Percentiles rank a stretch among this genome's conserved stretches.
Conservation (phyloP, 805 yeast species). For the Pichia ethanolica region DNA sequence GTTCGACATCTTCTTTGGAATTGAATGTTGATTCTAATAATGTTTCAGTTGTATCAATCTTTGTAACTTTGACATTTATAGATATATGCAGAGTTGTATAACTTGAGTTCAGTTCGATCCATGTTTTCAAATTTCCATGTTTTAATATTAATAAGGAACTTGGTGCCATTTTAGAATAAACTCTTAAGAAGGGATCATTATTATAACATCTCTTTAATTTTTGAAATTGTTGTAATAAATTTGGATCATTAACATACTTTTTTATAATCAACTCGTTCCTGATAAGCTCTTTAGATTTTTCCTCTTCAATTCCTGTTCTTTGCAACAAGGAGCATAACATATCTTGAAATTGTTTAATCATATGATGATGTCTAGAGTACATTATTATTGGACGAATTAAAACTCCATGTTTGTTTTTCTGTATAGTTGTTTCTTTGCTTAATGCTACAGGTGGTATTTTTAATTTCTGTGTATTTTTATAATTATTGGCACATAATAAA, state of each 20-base stretch:
- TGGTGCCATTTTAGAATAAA: conserved; percentile 20
- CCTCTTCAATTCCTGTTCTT: conserved; percentile 14
- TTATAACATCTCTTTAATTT: not conserved
- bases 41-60: conserved; percentile 24
- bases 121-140: conserved; percentile 3
- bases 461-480: conserved; percentile 35
- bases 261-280: conserved; percentile 11
- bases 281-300: conserved; percentile 13
- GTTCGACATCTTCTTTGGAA: conserved; percentile 45
- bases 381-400: conserved; percentile 53
- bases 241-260: conserved; percentile 18
- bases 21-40: conserved; percentile 41
- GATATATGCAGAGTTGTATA: conserved; percentile 12
- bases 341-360: conserved; percentile 29
- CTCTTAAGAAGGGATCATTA: conserved; percentile 18
- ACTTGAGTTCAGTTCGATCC: conserved; percentile 11
- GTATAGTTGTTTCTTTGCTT: conserved; percentile 22
- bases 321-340: conserved; percentile 16
- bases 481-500: conserved; percentile 54
- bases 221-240: conserved; percentile 1
- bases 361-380: conserved; percentile 46
- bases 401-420: conserved; percentile 21
- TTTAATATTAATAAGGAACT: conserved; percentile 10
- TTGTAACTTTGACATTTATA: conserved; percentile 9
- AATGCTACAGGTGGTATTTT: conserved; percentile 41